These are phyloP conservation scores for Nidula niveotomentosa DNA, from an alignment of 1,284 basidiomycete genomes.

Conservation along the genomic window DNA sequence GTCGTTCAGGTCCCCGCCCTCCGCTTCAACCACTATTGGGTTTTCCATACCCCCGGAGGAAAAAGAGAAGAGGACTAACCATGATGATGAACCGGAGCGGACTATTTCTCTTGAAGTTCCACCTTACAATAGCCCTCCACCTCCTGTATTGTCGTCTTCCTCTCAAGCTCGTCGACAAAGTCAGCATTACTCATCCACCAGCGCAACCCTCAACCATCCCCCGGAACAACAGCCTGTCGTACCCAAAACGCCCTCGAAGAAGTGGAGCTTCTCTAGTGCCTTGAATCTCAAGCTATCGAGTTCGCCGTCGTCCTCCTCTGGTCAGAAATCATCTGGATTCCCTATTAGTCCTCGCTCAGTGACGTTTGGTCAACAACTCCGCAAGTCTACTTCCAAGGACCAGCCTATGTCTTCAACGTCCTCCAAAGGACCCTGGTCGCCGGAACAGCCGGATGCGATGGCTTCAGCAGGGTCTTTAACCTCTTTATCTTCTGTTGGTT, in stretches of 20 bases:
- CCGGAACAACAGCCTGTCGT: constrained; percentile 37
- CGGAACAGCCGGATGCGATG: constrained; percentile 72
- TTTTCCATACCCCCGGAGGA: constrained; percentile 44
- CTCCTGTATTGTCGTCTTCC: constrained; percentile 30
- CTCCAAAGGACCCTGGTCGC: constrained; percentile 58
- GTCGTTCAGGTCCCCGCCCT: constrained; percentile 69
- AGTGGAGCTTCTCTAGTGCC: constrained; percentile 94
- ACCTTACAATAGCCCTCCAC: constrained; percentile 23
- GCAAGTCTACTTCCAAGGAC: constrained; percentile 68
- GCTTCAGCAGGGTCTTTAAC: constrained; percentile 69
- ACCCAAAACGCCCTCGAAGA: constrained; percentile 82
- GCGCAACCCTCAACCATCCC: constrained; percentile 34
- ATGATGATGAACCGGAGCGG: constrained; percentile 40
- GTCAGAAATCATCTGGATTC: constrained; percentile 41
- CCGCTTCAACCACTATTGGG: constrained; percentile 47
- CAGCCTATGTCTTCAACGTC: constrained; percentile 43
- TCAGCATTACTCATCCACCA: constrained; percentile 32
- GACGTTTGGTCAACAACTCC: constrained; percentile 59
- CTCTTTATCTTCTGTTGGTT: constrained; percentile 72
- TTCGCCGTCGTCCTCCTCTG: constrained; percentile 65
- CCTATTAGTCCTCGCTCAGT: constrained; percentile 65
- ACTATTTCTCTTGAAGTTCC: constrained; percentile 56
- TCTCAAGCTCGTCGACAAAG: constrained; percentile 25
- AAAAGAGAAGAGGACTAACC: constrained; percentile 33
- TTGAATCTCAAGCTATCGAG: constrained; percentile 79